Evolutionary conservation across 78 protist species (phyloP).

Genomic region (Dictyostelium citrinum): DNA sequence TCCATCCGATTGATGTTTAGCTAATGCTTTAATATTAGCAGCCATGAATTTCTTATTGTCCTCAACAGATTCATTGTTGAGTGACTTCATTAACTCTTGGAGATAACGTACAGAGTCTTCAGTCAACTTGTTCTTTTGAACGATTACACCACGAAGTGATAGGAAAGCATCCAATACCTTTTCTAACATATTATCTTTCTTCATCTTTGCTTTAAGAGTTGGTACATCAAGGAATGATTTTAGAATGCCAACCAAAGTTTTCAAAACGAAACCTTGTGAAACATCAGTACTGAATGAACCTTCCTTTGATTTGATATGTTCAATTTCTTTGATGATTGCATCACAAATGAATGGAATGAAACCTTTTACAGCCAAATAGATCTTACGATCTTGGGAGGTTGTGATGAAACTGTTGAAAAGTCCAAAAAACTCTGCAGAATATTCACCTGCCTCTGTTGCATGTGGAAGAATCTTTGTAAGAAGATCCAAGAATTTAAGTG

Average conservation of each 20-base stretch:
- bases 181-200: conserved; percentile 25
- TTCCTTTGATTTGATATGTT: conserved; percentile 55
- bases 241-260: conserved; percentile 46
- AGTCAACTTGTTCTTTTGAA: conserved; percentile 86
- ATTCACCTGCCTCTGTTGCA: conserved; percentile 45
- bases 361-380: conserved; percentile 59
- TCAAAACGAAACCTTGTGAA: conserved; percentile 72
- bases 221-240: conserved; percentile 52
- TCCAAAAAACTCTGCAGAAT: conserved; percentile 45
- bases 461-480: conserved; percentile 49
- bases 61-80: conserved; percentile 22
- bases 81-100: conserved; percentile 40
- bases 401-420: neutral
- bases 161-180: conserved; percentile 77
- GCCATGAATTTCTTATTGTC: conserved; percentile 71
- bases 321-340: conserved; percentile 30
- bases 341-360: conserved; percentile 62
- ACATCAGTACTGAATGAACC: conserved; percentile 55
- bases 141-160: conserved; percentile 83
- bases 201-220: conserved; percentile 33
- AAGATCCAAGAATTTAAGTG: conserved; percentile 66
- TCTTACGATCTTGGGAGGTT: conserved; percentile 20
- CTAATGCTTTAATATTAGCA: conserved; percentile 77
- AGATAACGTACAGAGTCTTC: conserved; percentile 74
- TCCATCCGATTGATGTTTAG: conserved; percentile 2